Evolutionary conservation across 169 alveolate species (phyloP).

Genomic region (Plasmodium cynomolgi): DNA sequence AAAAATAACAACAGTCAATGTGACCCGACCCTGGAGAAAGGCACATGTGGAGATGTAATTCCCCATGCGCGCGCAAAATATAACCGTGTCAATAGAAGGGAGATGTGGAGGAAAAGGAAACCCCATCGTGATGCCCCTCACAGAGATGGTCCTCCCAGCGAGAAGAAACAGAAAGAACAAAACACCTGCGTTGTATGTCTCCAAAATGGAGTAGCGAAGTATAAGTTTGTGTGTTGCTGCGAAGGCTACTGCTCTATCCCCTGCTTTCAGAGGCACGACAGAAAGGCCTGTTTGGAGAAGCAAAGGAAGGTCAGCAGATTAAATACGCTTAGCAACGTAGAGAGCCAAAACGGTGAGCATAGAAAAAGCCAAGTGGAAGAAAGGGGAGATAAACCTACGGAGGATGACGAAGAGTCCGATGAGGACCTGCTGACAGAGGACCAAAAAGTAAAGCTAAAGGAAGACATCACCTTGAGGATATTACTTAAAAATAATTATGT

Average conservation of each 20-base stretch:
- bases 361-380: not conserved
- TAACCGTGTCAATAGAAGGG: not conserved
- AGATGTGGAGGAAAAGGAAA: not conserved
- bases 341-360: not conserved
- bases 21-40: not conserved
- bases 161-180: not conserved
- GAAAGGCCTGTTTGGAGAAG: not conserved
- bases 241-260: not conserved
- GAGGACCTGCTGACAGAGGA: constrained; percentile 16
- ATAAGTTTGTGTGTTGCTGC: not conserved
- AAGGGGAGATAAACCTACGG: not conserved
- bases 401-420: constrained; percentile 21
- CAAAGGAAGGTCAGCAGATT: not conserved
- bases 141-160: not conserved
- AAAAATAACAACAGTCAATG: not conserved
- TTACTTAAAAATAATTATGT: constrained; percentile 63
- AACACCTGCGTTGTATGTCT: not conserved
- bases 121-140: not conserved
- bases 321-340: not conserved
- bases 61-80: not conserved
- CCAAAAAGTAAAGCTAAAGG: constrained; percentile 46
- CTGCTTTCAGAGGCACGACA: not conserved
- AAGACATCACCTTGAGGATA: constrained; percentile 29
- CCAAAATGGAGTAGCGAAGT: not conserved
- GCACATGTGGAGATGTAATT: not conserved